Evolutionary conservation across 768 basidiomycete genomes (phyloP).

Genomic region (Boletellus ananiceps): DNA sequence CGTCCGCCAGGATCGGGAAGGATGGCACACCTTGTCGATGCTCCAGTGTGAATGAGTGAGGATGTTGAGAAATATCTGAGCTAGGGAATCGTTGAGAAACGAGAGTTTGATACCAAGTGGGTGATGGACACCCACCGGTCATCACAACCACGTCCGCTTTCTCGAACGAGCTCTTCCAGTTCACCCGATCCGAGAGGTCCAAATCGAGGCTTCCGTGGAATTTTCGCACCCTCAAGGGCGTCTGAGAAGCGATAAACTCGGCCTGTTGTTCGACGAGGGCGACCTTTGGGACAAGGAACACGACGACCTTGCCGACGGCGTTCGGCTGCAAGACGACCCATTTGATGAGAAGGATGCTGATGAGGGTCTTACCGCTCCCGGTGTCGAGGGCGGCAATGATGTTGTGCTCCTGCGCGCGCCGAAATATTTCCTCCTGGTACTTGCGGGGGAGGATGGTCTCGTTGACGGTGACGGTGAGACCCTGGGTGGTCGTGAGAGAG

Average conservation of each 20-base stretch:
- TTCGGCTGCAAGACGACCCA: conserved; percentile 57
- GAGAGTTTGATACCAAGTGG: background rate
- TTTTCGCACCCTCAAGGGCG: conserved; percentile 61
- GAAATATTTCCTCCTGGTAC: conserved; percentile 55
- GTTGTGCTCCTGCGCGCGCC: conserved; percentile 45
- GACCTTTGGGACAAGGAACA: conserved; percentile 85
- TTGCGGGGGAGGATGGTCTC: conserved; percentile 43
- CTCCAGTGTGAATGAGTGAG: conserved; percentile 80
- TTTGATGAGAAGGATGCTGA: conserved; percentile 64
- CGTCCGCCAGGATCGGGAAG: background rate
- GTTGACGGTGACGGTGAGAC: conserved; percentile 27
- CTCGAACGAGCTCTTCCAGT: conserved; percentile 63
- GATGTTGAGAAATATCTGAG: conserved; percentile 78
- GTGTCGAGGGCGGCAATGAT: conserved; percentile 58
- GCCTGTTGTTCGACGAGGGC: conserved; percentile 82
- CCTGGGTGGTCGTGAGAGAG: conserved; percentile 21
- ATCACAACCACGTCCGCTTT: conserved; percentile 75
- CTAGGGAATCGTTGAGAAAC: conserved; percentile 33
- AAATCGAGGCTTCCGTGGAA: conserved; percentile 70
- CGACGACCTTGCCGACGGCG: conserved; percentile 53
- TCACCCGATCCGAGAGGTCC: conserved; percentile 58
- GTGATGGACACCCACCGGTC: conserved; percentile 54
- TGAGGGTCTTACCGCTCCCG: conserved; percentile 58
- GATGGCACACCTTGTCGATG: conserved; percentile 48
- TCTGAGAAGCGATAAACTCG: conserved; percentile 58